Conservation (phyloP, 208 protist species). For the Angomonas deanei region DNA sequence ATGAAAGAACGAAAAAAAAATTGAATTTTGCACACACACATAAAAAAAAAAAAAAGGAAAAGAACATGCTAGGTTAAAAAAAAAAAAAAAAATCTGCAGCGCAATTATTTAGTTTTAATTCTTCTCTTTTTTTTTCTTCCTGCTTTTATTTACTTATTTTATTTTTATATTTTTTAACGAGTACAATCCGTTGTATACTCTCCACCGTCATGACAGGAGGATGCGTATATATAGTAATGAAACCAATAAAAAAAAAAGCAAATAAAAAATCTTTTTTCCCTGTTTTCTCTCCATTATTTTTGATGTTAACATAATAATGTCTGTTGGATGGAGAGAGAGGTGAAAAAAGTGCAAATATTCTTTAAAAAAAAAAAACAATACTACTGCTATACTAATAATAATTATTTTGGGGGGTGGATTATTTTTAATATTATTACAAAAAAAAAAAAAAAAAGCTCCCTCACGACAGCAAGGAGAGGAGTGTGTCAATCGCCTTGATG, state of each 20-base stretch:
- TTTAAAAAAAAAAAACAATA: not conserved
- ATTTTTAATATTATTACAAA: not conserved
- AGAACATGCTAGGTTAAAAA: not conserved
- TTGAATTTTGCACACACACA: not conserved
- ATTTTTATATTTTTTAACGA: not conserved
- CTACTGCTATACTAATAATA: not conserved
- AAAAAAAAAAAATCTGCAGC: constrained; percentile 2
- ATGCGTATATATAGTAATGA: too few relatives aligned
- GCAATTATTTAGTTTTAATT: too few relatives aligned
- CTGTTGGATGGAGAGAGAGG: too few relatives aligned
- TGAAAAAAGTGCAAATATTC: not conserved
- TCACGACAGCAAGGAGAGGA: constrained; percentile 50
- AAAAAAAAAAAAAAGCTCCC: not conserved
- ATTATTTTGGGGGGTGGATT: too few relatives aligned
- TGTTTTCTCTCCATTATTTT: too few relatives aligned
- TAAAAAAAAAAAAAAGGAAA: constrained; percentile 9
- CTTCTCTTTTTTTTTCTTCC: not conserved
- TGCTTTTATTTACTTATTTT: not conserved
- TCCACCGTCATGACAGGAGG: not conserved
- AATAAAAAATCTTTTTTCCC: too few relatives aligned
- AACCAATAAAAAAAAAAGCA: constrained; percentile 6
- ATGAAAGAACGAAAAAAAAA: not conserved
- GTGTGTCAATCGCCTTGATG: constrained; percentile 63
- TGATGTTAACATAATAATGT: too few relatives aligned
- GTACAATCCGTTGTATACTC: not conserved